Conservation (phyloP, 2,329 filamentous ascomycete species). For the Alternaria atra region DNA sequence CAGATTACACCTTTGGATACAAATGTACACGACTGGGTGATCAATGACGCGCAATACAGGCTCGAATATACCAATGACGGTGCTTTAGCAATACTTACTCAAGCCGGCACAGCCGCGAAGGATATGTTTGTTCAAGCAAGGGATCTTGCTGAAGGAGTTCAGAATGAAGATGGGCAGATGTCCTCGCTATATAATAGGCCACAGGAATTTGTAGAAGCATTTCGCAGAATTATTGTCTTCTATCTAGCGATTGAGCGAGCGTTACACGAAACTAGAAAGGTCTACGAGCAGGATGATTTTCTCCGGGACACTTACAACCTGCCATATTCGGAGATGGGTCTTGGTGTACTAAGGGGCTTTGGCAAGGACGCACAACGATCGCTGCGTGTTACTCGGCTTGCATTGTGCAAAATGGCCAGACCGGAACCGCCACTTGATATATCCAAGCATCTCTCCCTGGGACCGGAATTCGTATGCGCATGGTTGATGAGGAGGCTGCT, state of each 20-base stretch:
- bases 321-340: constrained; percentile 21
- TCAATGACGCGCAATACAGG: constrained; percentile 26
- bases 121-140: constrained; percentile 21
- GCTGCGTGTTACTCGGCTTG: constrained; percentile 25
- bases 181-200: constrained; percentile 40
- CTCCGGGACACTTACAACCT: background rate
- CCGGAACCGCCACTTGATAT: constrained; percentile 16
- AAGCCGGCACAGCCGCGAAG: constrained; percentile 20
- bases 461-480: constrained; percentile 40
- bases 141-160: constrained; percentile 40
- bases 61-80: constrained; percentile 33
- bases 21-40: constrained; percentile 33
- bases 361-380: constrained; percentile 20
- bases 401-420: constrained; percentile 41
- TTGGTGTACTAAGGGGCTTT: constrained; percentile 32
- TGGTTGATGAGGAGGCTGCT: constrained; percentile 45
- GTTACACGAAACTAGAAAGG: constrained; percentile 26
- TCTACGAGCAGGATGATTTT: constrained; percentile 1
- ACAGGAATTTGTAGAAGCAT: constrained; percentile 28
- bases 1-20: background rate
- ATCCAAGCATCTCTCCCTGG: constrained; percentile 31
- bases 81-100: constrained; percentile 23
- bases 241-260: constrained; percentile 40
- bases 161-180: constrained; percentile 34
- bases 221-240: constrained; percentile 34